Percentiles rank a stretch among this genome's conserved stretches.
Conservation (phyloP, 495 filamentous ascomycete species). For the Penicillium malachiteum region DNA sequence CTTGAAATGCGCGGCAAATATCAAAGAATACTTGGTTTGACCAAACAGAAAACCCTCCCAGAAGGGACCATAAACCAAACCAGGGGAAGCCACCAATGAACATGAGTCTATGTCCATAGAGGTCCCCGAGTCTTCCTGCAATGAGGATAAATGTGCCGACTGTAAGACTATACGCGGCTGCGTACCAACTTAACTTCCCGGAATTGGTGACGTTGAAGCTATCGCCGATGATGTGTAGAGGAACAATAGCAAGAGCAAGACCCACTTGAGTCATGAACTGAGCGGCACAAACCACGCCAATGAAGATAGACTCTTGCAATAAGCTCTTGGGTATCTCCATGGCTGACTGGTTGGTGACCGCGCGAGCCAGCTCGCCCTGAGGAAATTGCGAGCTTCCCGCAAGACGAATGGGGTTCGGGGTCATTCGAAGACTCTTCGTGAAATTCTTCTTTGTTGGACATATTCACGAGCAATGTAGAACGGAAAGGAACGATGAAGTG, state of each 20-base stretch:
- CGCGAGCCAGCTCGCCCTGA: too few species aligned
- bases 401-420: too few species aligned
- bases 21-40: conserved; percentile 55
- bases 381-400: too few species aligned
- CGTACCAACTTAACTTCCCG: conserved; percentile 50
- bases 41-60: conserved; percentile 51
- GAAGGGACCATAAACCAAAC: conserved; percentile 58
- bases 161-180: conserved; percentile 58
- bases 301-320: conserved; percentile 12
- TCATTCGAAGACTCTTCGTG: too few species aligned
- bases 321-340: too few species aligned
- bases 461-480: too few species aligned
- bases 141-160: conserved; percentile 67
- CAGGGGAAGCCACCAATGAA: conserved; percentile 57
- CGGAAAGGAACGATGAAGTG: too few species aligned
- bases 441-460: too few species aligned
- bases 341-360: too few species aligned
- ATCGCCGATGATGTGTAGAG: conserved; percentile 43
- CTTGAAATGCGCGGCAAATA: conserved; percentile 58
- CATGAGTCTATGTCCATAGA: conserved; percentile 57
- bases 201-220: conserved; percentile 45
- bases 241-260: conserved; percentile 33
- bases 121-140: conserved; percentile 58
- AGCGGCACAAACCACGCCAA: conserved; percentile 31
- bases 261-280: conserved; percentile 38